Base-by-base conservation (phyloP, 208 protist species). In the Trypanosoma mega region DNA sequence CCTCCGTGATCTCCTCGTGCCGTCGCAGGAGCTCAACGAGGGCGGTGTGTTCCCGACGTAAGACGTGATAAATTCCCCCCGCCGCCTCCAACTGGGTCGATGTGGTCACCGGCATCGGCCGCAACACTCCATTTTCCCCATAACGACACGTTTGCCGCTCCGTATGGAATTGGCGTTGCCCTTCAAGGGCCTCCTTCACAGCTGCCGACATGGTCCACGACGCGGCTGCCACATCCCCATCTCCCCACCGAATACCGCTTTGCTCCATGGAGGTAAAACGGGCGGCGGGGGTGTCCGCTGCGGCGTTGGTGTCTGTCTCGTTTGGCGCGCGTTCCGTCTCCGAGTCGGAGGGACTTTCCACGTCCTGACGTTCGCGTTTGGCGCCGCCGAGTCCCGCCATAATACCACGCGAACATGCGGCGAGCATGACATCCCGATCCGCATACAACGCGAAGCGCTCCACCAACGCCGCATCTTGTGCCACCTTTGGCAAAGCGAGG, bases 401-500 rank as follows among this genome's bases (percentile, higher is more conserved):
- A 30, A 78, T 74, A 14, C 73, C 73, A 11, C 31, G 46, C 20
- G 58, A 68, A 23, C 67, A 66, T 5, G 41, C 51, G 4, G 57
- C 36, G 3, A 80, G 41, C 53, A 76, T 57, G 7, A 68, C 67
- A 46, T 80, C 74, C 3, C 68, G 61, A 21, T 80, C 74, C 34
- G 67, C 58, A 26, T 70, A 65, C 12, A 76, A 16, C 4, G 63
- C 29, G 43, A 80, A 64, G 18, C 54, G 52, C 26, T 73, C 61
- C 30, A 61, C 44, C 37, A 69, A 12, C 1, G 21, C 63, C 44
- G 63, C 70, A 27, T 69, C 54, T 6, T 64, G 39, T 16, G 45
- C 44, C 47, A 75, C 36, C 45, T 67, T 71, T 5, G 73, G 72
- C 48, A 83, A 77, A 5, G 82, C 82, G 3, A 75, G 56, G 58